phyloP scores from a whole-genome alignment of 805 yeast species.

The Nakazawaea populi region DNA sequence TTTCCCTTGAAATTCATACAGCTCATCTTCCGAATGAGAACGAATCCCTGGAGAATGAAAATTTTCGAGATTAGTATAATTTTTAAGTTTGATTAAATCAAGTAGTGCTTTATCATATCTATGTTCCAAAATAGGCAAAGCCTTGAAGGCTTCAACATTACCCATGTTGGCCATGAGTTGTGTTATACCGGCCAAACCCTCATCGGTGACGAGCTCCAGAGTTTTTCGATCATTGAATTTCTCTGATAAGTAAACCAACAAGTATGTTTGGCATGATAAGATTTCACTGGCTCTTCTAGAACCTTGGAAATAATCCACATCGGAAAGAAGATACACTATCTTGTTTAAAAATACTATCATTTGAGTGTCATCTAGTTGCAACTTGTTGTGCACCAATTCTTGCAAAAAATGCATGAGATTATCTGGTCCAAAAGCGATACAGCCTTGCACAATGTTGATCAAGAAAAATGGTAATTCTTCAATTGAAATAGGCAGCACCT shows the following conservation, averaged over 20 bases:
- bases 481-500: neutral
- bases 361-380: neutral
- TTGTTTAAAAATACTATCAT: neutral
- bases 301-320: neutral
- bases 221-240: neutral
- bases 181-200: conserved; percentile 7
- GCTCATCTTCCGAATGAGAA: neutral
- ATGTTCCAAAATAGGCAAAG: neutral
- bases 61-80: neutral
- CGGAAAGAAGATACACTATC: neutral
- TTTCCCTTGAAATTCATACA: neutral
- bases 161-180: neutral
- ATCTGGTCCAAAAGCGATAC: neutral
- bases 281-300: neutral
- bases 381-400: too few relatives aligned
- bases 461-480: neutral
- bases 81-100: neutral
- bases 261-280: neutral
- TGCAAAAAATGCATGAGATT: too few relatives aligned
- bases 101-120: neutral
- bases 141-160: neutral
- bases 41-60: neutral
- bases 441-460: conserved; percentile 5
- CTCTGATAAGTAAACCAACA: neutral
- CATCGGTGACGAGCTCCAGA: neutral